These are phyloP conservation scores for Saturnispora hagleri DNA, from an alignment of 805 yeast species.

Conservation along the genomic window DNA sequence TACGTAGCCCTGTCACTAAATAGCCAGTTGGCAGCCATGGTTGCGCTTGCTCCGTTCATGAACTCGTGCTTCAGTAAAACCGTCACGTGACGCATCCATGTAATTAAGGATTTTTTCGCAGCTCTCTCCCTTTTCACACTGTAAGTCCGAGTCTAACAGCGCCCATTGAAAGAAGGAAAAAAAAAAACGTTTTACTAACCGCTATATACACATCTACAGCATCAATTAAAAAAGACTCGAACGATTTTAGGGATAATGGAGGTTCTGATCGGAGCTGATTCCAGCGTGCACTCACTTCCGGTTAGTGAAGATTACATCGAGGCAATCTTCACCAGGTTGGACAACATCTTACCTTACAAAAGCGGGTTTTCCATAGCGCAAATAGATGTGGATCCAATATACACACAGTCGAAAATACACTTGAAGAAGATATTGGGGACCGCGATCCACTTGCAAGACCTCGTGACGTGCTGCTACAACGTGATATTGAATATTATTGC, in stretches of 20 bases:
- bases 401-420: slow-evolving; percentile 27
- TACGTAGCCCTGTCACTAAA: too few relatives aligned
- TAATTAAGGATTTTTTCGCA: neutral
- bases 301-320: slow-evolving; percentile 18
- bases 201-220: neutral
- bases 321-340: slow-evolving; percentile 29
- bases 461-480: slow-evolving; percentile 16
- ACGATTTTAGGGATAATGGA: neutral
- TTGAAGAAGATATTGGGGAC: slow-evolving; percentile 24
- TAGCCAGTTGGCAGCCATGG: too few relatives aligned
- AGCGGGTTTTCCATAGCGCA: slow-evolving; percentile 29
- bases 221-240: neutral
- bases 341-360: slow-evolving; percentile 28
- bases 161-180: neutral
- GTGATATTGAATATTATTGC: slow-evolving; percentile 6
- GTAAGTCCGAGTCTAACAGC: neutral
- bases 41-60: too few relatives aligned
- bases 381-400: slow-evolving; percentile 30
- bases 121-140: neutral
- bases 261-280: neutral
- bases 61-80: too few relatives aligned
- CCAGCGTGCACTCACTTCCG: neutral
- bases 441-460: slow-evolving; percentile 23
- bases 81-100: neutral
- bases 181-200: neutral